Evolutionary conservation across 345 rosid genomes (phyloP), one percentile per base, ranked within the genome.

Genomic region (Cardamine chenopodiifolia): DNA sequence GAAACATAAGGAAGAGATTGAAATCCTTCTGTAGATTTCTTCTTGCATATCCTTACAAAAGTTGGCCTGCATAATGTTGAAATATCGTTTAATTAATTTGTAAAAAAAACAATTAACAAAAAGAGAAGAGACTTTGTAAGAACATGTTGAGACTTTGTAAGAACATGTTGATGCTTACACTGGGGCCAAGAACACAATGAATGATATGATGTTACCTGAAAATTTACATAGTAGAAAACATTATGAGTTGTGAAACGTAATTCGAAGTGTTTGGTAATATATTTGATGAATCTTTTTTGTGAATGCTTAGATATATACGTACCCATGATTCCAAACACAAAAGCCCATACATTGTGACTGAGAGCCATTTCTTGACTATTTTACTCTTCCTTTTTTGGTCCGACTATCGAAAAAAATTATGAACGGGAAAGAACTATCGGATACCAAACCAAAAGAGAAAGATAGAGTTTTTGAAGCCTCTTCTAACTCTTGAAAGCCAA

Each of bases 11-110:
- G 97, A 55, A 87, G 62, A 37, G 92, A 86, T 13, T 87, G 85
- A 62, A 88, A 90, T 8, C 90, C 97, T 82, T 90, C 88, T 0
- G 86, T 87, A 5, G 88, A 86, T 81, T 88, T 90, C 68, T 83
- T 86, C 89, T 83, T 90, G 61, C 70, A 75, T 9, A 90, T 78
- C 71, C 87, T 75, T 8, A 78, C 65, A 40, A 88, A 88, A 6
- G 97, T 88, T 53, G 97, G 90, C 55, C 97, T 90, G 32, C 31
- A 17, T 83, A n/a, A 62, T 10, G 14, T 10, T 0, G 17, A 9
- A 23, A 23, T 10, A 3, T 32, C 0, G 2, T n/a, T 26, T 18
- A 1, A 19, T 26, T 8, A 45, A 10, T n/a, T 9, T 6, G 8
- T 37, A 13, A 39, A 8, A 35, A 28, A 14, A 49, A 32, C 13